Percentiles rank a stretch among this genome's conserved stretches.
Evolutionary conservation across 768 basidiomycete species (phyloP).

Genomic region (Kondoa malvinella): DNA sequence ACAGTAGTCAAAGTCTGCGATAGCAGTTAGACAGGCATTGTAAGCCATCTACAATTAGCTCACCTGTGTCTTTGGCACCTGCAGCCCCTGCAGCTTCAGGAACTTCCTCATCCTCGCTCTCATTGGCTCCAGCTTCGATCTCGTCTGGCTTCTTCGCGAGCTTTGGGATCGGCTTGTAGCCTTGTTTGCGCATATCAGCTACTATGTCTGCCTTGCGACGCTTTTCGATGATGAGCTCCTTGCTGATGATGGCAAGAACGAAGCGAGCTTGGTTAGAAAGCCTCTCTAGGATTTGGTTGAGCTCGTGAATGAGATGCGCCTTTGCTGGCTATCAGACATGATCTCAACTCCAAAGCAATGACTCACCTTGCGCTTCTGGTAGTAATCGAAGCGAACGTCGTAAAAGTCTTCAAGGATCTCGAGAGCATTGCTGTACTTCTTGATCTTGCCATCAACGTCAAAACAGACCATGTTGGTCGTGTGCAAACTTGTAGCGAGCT

Average conservation of each 20-base stretch:
- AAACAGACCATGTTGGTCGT: slow-evolving; percentile 99
- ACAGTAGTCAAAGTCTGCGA: slow-evolving; percentile 74
- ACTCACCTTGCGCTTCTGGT: slow-evolving; percentile 83
- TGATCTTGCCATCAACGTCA: slow-evolving; percentile 88
- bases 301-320: slow-evolving; percentile 69
- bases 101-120: slow-evolving; percentile 3
- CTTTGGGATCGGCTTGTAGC: slow-evolving; percentile 89
- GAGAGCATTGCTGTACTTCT: slow-evolving; percentile 73
- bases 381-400: slow-evolving; percentile 67
- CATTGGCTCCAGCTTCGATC: slow-evolving; percentile 22
- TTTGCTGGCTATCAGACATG: slow-evolving; percentile 30
- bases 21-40: slow-evolving; percentile 17
- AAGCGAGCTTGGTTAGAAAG: slow-evolving; percentile 91
- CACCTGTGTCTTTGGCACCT: background rate
- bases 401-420: slow-evolving; percentile 89
- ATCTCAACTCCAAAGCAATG: background rate
- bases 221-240: slow-evolving; percentile 60
- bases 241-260: slow-evolving; percentile 84
- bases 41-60: background rate
- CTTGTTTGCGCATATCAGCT: slow-evolving; percentile 56
- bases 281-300: slow-evolving; percentile 63
- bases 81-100: background rate
- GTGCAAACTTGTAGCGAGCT: slow-evolving; percentile 61
- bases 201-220: slow-evolving; percentile 80
- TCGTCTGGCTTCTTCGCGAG: slow-evolving; percentile 49